A percentile compares a stretch with the other conserved stretches of the same genome.
These are phyloP conservation scores for Anthracocystis walkeri DNA, from an alignment of 1,284 basidiomycete species.

Conservation along the genomic window DNA sequence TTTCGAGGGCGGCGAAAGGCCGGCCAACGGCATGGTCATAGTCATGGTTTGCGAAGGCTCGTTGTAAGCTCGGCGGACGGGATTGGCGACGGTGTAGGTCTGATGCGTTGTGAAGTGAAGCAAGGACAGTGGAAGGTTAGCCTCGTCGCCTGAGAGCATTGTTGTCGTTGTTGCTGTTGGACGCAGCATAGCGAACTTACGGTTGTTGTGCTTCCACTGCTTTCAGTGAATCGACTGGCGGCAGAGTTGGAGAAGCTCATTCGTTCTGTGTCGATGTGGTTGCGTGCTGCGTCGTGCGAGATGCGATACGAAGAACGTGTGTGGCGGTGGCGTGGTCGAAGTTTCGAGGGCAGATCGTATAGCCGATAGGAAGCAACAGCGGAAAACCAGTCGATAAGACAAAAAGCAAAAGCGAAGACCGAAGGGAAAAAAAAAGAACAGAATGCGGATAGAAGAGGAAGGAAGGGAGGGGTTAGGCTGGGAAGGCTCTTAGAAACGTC, in stretches of 20 bases:
- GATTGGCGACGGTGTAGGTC: constrained; percentile 33
- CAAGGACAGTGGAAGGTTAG: constrained; percentile 2
- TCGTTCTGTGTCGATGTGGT: constrained; percentile 1
- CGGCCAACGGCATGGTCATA: constrained; percentile 44
- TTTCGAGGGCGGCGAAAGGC: constrained; percentile 55
- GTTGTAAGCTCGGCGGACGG: constrained; percentile 38
- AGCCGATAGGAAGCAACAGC: background rate
- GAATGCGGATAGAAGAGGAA: constrained; percentile 5
- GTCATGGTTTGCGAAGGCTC: constrained; percentile 35
- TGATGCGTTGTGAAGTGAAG: constrained; percentile 4
- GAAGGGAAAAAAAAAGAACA: constrained; percentile 1
- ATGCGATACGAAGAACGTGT: background rate
- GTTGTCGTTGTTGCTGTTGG: background rate
- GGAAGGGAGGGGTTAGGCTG: constrained; percentile 24
- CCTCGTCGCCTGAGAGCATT: background rate
- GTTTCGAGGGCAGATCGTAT: background rate
- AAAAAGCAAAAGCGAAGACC: background rate
- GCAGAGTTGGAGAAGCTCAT: constrained; percentile 44
- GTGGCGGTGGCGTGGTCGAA: background rate
- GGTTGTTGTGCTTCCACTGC: constrained; percentile 33
- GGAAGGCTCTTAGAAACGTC: constrained; percentile 35
- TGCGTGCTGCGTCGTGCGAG: constrained; percentile 4
- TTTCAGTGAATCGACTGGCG: constrained; percentile 30
- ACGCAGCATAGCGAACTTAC: constrained; percentile 19
- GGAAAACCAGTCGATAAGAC: background rate